Percentiles rank a stretch among this genome's conserved stretches.
Conservation (phyloP, 148 eudicot species). For the Fallopia convolvulus region DNA sequence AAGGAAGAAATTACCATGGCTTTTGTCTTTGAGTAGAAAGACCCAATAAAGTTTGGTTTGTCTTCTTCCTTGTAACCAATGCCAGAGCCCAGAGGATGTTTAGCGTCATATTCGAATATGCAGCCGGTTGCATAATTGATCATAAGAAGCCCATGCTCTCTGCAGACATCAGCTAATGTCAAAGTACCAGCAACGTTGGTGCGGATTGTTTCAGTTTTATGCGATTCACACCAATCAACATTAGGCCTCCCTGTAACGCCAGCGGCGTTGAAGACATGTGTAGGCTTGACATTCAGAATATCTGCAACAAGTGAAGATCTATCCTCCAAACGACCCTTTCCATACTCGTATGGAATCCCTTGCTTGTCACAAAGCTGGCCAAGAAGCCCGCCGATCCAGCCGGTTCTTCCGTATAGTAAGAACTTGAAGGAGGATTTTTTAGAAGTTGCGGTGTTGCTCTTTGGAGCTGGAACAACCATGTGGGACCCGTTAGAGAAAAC, state of each 20-base stretch:
- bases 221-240: constrained; percentile 70
- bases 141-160: constrained; percentile 51
- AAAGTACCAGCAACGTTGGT: constrained; percentile 55
- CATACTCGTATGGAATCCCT: constrained; percentile 43
- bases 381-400: constrained; percentile 61
- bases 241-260: constrained; percentile 70
- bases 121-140: constrained; percentile 69
- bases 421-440: constrained; percentile 33
- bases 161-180: constrained; percentile 53
- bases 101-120: constrained; percentile 53
- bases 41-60: constrained; percentile 54
- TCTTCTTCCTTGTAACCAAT: constrained; percentile 65
- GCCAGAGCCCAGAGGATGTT: constrained; percentile 56
- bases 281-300: constrained; percentile 39
- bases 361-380: constrained; percentile 52
- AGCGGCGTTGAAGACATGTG: constrained; percentile 65
- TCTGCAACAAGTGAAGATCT: constrained; percentile 36
- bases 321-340: constrained; percentile 53
- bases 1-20: constrained; percentile 46
- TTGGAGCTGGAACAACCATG: constrained; percentile 25
- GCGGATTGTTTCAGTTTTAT: constrained; percentile 60
- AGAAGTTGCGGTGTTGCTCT: constrained; percentile 20
- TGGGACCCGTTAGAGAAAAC: constrained; percentile 14
- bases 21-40: constrained; percentile 65
- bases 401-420: constrained; percentile 53